Conservation (phyloP, 2,329 filamentous ascomycete species). For the Calonectria honghensis region DNA sequence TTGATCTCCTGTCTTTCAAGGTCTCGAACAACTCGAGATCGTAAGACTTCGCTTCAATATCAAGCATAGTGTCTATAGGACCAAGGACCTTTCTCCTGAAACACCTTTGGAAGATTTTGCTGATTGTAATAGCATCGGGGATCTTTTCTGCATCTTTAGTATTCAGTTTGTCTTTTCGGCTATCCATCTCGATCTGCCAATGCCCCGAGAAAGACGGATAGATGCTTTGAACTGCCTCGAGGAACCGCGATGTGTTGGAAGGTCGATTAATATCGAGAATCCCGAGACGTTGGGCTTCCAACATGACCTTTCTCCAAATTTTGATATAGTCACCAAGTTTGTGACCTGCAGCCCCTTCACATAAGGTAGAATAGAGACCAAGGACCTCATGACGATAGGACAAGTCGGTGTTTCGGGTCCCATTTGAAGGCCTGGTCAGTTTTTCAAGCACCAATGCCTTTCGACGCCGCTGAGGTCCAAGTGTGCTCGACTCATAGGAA, state of each 20-base stretch:
- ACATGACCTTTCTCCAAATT: not conserved
- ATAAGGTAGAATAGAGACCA: not conserved
- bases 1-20: not conserved
- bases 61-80: not conserved
- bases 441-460: not conserved
- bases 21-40: not conserved
- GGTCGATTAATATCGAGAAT: not conserved
- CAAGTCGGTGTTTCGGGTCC: not conserved
- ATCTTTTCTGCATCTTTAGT: not conserved
- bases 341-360: not conserved
- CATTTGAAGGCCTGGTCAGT: not conserved
- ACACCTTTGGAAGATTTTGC: not conserved
- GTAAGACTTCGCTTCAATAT: not conserved
- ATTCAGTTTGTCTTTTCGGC: too few relatives aligned
- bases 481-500: not conserved
- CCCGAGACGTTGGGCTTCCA: not conserved
- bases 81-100: constrained; percentile 1
- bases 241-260: not conserved
- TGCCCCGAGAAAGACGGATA: not conserved
- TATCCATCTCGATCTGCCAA: not conserved
- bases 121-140: not conserved
- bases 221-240: not conserved
- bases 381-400: not conserved
- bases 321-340: not conserved
- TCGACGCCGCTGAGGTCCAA: not conserved